phyloP scores from a whole-genome alignment of 2,329 filamentous ascomycete genomes.

The Colletotrichum sp. region DNA sequence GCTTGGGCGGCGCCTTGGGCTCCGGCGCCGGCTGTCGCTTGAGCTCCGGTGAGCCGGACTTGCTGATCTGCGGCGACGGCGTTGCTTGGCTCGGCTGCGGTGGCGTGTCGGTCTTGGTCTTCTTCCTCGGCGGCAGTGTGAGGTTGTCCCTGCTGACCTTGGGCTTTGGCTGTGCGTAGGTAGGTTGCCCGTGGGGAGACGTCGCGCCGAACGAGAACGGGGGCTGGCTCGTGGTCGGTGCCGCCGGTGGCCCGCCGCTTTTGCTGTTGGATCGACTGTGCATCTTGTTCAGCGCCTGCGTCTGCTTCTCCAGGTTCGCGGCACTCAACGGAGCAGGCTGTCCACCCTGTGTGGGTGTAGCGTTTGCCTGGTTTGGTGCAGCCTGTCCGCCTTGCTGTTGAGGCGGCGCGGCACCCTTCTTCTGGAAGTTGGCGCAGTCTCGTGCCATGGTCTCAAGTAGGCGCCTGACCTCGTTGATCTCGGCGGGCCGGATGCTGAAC shows the following conservation, averaged over 20 bases:
- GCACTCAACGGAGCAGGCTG: constrained; percentile 43
- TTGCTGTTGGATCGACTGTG: constrained; percentile 51
- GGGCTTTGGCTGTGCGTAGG: constrained; percentile 53
- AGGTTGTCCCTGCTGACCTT: constrained; percentile 59
- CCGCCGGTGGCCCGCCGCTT: constrained; percentile 55
- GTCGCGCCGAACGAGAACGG: constrained; percentile 60
- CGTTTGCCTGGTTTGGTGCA: constrained; percentile 28
- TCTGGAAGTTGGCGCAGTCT: constrained; percentile 43
- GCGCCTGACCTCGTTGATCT: constrained; percentile 53
- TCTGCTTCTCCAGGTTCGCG: constrained; percentile 57
- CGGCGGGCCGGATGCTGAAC: constrained; percentile 57
- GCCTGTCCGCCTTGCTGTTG: constrained; percentile 2
- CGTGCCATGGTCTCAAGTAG: constrained; percentile 59
- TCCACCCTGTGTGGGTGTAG: not conserved
- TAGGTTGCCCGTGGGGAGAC: constrained; percentile 65
- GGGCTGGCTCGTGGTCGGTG: constrained; percentile 62
- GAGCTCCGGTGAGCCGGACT: constrained; percentile 52
- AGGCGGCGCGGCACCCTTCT: constrained; percentile 21
- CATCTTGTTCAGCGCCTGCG: constrained; percentile 51
- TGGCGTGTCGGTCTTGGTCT: constrained; percentile 52
- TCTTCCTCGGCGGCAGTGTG: constrained; percentile 62
- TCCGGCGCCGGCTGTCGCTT: constrained; percentile 37
- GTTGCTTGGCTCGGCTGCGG: constrained; percentile 44
- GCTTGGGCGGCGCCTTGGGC: constrained; percentile 36
- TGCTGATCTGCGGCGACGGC: constrained; percentile 53